Conservation (phyloP, 2,329 filamentous ascomycete species). For the Aphanocladium album region DNA sequence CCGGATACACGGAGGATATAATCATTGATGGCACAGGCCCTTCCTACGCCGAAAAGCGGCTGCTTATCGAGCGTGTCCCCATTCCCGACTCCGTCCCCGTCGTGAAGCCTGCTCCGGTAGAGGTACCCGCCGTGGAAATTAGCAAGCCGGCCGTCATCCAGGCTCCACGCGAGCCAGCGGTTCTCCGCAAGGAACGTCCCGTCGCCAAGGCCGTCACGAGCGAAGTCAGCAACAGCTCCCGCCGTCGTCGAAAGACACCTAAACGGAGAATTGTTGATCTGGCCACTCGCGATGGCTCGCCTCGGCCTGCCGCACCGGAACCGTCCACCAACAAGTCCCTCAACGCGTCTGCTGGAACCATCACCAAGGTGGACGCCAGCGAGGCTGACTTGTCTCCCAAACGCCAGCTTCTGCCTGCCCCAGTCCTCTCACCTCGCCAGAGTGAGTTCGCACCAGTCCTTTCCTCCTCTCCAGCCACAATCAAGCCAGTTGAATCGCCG, state of each 20-base stretch:
- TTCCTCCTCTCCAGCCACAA: conserved; percentile 22
- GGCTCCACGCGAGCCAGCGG: conserved; percentile 41
- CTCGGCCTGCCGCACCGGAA: conserved; percentile 27
- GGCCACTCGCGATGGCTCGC: conserved; percentile 44
- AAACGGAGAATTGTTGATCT: conserved; percentile 63
- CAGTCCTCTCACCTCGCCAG: conserved; percentile 18
- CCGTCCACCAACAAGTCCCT: conserved; percentile 14
- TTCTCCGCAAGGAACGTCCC: conserved; percentile 57
- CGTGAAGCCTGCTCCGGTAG: conserved; percentile 62
- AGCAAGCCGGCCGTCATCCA: conserved; percentile 62
- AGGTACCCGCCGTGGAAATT: conserved; percentile 59
- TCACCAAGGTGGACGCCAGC: conserved; percentile 15
- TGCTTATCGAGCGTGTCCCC: conserved; percentile 74
- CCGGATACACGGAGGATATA: conserved; percentile 86
- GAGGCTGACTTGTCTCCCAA: conserved; percentile 24
- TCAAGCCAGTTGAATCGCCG: conserved; percentile 22
- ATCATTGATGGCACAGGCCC: conserved; percentile 81
- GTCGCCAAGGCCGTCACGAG: conserved; percentile 48
- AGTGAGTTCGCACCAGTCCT: not conserved
- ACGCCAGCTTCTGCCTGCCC: conserved; percentile 27
- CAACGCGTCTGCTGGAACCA: conserved; percentile 11
- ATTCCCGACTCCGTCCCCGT: conserved; percentile 73
- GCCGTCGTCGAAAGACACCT: conserved; percentile 54
- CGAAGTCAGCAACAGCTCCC: conserved; percentile 54
- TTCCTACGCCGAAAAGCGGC: conserved; percentile 78